Conservation (phyloP, 805 yeast species). For the Blastobotrys attinorum region DNA sequence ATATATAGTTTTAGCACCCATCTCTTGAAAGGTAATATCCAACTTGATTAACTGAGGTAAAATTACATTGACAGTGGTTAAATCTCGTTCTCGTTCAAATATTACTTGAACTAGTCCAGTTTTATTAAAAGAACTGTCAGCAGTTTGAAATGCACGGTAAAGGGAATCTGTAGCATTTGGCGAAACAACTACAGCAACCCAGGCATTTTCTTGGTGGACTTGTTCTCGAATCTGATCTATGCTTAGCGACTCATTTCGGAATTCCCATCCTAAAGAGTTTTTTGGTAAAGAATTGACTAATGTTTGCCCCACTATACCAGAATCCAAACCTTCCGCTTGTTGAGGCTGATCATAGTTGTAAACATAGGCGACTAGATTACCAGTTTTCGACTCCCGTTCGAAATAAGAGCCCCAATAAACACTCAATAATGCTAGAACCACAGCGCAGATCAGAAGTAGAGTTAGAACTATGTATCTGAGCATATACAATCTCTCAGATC, state of each 20-base stretch:
- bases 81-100: slow-evolving; percentile 62
- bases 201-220: slow-evolving; percentile 49
- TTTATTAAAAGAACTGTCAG: slow-evolving; percentile 24
- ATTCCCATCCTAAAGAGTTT: not conserved
- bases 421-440: not conserved
- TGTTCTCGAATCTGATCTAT: slow-evolving; percentile 34
- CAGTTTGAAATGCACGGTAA: slow-evolving; percentile 32
- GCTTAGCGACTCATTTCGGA: not conserved
- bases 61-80: slow-evolving; percentile 38
- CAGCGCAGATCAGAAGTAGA: not conserved
- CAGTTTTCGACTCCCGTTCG: not conserved
- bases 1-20: slow-evolving; percentile 17
- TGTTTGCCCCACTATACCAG: not conserved
- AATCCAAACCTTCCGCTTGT: not conserved
- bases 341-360: not conserved
- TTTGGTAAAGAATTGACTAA: not conserved
- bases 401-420: not conserved
- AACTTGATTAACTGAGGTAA: slow-evolving; percentile 35
- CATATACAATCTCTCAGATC: not conserved
- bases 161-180: slow-evolving; percentile 39
- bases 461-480: not conserved
- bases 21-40: slow-evolving; percentile 25
- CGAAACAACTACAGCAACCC: slow-evolving; percentile 54
- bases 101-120: slow-evolving; percentile 32
- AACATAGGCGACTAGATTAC: not conserved